phyloP scores from a whole-genome alignment of 2,329 filamentous ascomycete species.

The Corynespora cassiicola region DNA sequence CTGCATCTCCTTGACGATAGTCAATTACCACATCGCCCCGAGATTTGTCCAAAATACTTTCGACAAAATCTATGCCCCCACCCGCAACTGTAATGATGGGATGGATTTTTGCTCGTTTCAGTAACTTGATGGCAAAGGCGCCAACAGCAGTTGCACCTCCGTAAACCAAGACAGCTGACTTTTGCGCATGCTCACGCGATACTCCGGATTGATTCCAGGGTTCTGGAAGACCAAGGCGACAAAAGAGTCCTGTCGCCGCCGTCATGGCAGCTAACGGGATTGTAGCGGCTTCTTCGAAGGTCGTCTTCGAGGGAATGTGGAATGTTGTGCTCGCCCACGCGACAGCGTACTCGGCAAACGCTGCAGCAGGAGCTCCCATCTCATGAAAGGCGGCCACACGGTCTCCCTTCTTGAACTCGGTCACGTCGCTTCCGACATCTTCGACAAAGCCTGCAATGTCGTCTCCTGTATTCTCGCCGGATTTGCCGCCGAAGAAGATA shows the following conservation, averaged over 20 bases:
- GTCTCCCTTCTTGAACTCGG: conserved; percentile 64
- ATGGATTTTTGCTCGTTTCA: conserved; percentile 46
- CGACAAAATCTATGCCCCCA: conserved; percentile 33
- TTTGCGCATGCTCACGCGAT: conserved; percentile 18
- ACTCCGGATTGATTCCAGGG: conserved; percentile 42
- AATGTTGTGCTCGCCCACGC: conserved; percentile 64
- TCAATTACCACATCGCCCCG: conserved; percentile 53
- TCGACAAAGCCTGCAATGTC: conserved; percentile 64
- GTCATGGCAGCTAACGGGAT: conserved; percentile 56
- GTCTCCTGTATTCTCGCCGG: conserved; percentile 56
- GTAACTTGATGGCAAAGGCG: conserved; percentile 50
- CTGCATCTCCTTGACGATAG: conserved; percentile 62
- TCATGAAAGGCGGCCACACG: conserved; percentile 64
- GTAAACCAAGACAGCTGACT: conserved; percentile 46
- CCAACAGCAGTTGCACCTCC: conserved; percentile 51
- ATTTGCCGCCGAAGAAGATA: too few species aligned
- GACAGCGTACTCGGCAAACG: conserved; percentile 68
- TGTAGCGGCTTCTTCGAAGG: conserved; percentile 59
- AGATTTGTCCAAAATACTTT: conserved; percentile 36
- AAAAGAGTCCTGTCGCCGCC: conserved; percentile 52
- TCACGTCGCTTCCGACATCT: conserved; percentile 61
- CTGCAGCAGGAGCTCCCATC: conserved; percentile 59
- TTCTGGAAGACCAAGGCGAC: conserved; percentile 48
- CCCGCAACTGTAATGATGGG: conserved; percentile 51
- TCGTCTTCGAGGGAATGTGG: conserved; percentile 56